Conservation (phyloP, 1,139 yeast species). For the Candida freyschussii region DNA sequence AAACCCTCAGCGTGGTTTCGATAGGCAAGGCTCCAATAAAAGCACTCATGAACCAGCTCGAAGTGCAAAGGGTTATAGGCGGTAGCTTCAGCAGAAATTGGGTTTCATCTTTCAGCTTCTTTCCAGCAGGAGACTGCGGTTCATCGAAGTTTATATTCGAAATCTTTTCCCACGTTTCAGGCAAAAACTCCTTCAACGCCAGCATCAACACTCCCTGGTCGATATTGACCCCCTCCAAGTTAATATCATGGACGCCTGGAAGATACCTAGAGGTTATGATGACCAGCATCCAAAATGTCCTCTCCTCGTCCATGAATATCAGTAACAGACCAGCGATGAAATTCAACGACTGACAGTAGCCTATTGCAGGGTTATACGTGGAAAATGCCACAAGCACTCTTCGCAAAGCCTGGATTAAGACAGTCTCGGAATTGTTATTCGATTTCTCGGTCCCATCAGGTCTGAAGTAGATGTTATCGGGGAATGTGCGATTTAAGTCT, state of each 20-base stretch:
- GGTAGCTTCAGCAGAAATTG: slow-evolving; percentile 76
- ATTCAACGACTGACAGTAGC: slow-evolving; percentile 92
- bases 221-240: slow-evolving; percentile 88
- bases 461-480: slow-evolving; percentile 80
- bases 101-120: slow-evolving; percentile 31
- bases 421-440: slow-evolving; percentile 40
- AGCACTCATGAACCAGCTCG: slow-evolving; percentile 97
- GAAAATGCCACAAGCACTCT: slow-evolving; percentile 83
- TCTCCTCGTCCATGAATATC: slow-evolving; percentile 82
- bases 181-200: slow-evolving; percentile 78
- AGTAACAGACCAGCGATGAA: slow-evolving; percentile 83
- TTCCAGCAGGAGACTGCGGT: slow-evolving; percentile 7
- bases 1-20: slow-evolving; percentile 79
- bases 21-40: slow-evolving; percentile 85
- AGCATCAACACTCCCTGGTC: slow-evolving; percentile 94
- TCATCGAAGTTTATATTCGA: slow-evolving; percentile 30
- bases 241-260: slow-evolving; percentile 89
- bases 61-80: slow-evolving; percentile 87
- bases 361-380: slow-evolving; percentile 81
- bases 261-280: slow-evolving; percentile 79
- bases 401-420: slow-evolving; percentile 65
- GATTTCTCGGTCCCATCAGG: slow-evolving; percentile 23
- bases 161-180: slow-evolving; percentile 66
- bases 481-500: slow-evolving; percentile 89
- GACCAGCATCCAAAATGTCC: slow-evolving; percentile 93